Percentiles rank a stretch among this genome's conserved stretches.
These are phyloP conservation scores for Filobasidium wieringae DNA, from an alignment of 768 basidiomycete species.

Conservation along the genomic window DNA sequence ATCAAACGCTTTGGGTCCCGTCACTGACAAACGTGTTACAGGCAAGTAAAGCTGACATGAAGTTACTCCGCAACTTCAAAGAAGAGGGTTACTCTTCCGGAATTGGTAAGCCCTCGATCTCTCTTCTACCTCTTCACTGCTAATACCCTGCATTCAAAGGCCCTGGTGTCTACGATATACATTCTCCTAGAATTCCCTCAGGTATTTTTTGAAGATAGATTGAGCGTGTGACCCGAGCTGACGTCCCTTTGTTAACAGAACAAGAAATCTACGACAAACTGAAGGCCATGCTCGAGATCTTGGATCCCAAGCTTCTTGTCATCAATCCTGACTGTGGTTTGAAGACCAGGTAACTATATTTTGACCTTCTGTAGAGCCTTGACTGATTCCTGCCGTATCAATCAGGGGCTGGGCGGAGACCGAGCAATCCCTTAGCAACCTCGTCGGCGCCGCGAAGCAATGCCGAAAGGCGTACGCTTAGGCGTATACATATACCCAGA, in stretches of 20 bases:
- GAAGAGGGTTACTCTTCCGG: constrained; percentile 89
- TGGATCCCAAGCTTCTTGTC: constrained; percentile 69
- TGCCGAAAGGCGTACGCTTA: constrained; percentile 72
- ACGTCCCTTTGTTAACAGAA: too few species aligned
- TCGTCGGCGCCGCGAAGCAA: constrained; percentile 87
- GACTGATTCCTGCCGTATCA: not conserved
- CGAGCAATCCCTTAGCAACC: constrained; percentile 71
- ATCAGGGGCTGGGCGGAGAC: constrained; percentile 83
- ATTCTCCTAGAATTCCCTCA: constrained; percentile 93
- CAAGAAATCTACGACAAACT: constrained; percentile 92
- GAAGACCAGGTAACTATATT: constrained; percentile 59
- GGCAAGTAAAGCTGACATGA: constrained; percentile 98
- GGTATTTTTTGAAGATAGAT: too few species aligned
- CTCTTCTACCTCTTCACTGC: not conserved
- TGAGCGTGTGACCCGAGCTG: too few species aligned
- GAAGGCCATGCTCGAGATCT: constrained; percentile 65
- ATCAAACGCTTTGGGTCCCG: too few species aligned
- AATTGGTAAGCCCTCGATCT: constrained; percentile 53
- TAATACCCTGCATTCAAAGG: too few species aligned
- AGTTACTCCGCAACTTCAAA: constrained; percentile 89
- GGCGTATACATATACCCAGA: constrained; percentile 27
- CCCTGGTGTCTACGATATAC: constrained; percentile 97
- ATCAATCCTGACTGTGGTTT: constrained; percentile 98
- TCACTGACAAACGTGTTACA: too few species aligned
- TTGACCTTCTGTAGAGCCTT: not conserved